Base-by-base conservation (phyloP, 2,329 filamentous ascomycete species). In the Fusarium coicis region DNA sequence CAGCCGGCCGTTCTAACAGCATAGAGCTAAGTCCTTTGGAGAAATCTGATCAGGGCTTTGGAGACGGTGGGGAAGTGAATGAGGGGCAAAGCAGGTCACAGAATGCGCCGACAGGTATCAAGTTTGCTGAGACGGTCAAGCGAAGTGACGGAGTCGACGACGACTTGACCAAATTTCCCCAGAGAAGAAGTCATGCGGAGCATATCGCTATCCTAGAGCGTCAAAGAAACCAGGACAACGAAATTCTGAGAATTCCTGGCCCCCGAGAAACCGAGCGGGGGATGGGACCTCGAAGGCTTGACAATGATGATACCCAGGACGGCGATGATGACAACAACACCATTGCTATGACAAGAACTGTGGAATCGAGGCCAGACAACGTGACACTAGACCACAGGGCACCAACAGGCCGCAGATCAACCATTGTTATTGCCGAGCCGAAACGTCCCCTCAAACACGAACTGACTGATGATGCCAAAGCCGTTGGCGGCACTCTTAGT, bases 201-300 rank as follows among this genome's bases (percentile, higher is more conserved):
- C 94, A 97, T 78, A 97, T 98, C 77, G 93, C 93, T 10, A 96
- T 98, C 77, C 81, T 98, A 19, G 91, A 97, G 80, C 92, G 93
- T 37, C 96, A 98, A 80, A 90, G 95, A 42, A 92, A 93, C 63
- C 90, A 91, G 70, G 91, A 93, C 63, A 92, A 90, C 49, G 91
- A 91, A 39, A 90, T 95, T 1, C 84, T 98, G 47, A 92, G 94
- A 44, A 98, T 99, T 76, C 96, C 96, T 0, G 95, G 95, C 26
- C 96, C 96, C 2, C 88, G 95, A 76, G 96, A 98, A 79, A 95
- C 93, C 54, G 96, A 99, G 76, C 90, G 90, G 56, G 96, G 96
- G 32, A 87, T 94, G 68, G 86, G 91, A 15, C 95, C 95, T 4
- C 84, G 86, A 63, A 84, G 86, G 36, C 81, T 90, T 4, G 81